Conservation (phyloP, 495 filamentous ascomycete genomes). For the Aspergillus cavernicola region DNA sequence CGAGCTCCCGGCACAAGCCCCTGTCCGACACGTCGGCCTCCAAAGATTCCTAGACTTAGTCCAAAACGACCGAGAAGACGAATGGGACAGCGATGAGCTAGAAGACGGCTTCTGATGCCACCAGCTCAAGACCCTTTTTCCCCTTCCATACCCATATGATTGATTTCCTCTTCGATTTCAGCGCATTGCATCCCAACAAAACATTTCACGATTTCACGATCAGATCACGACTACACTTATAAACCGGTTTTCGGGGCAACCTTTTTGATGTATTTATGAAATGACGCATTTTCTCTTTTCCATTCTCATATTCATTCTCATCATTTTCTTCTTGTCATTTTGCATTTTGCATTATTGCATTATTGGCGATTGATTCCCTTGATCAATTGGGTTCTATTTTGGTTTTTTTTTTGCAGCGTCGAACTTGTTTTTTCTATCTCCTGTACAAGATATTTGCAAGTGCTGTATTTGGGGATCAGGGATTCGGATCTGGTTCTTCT, state of each 20-base stretch:
- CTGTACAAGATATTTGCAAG: neutral
- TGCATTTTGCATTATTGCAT: neutral
- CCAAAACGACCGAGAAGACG: conserved; percentile 57
- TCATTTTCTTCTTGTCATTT: neutral
- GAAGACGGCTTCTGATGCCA: conserved; percentile 39
- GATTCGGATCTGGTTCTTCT: neutral
- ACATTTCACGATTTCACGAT: conserved; percentile 11
- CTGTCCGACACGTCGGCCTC: conserved; percentile 32
- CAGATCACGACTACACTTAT: neutral
- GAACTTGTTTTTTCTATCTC: neutral
- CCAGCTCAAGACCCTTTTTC: too few species aligned
- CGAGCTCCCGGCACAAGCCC: conserved; percentile 8
- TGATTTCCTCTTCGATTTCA: neutral
- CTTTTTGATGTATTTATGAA: conserved; percentile 10
- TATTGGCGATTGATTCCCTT: neutral
- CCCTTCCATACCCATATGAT: neutral
- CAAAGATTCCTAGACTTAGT: conserved; percentile 53
- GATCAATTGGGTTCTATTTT: too few species aligned
- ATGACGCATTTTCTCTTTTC: neutral
- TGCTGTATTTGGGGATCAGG: conserved; percentile 1
- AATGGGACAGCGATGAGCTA: conserved; percentile 62
- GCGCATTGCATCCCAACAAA: neutral
- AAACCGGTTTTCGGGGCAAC: conserved; percentile 5
- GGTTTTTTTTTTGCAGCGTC: too few species aligned
- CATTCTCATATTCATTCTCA: neutral